phyloP scores from a whole-genome alignment of 495 filamentous ascomycete genomes.

The Ramalina intermedia region DNA sequence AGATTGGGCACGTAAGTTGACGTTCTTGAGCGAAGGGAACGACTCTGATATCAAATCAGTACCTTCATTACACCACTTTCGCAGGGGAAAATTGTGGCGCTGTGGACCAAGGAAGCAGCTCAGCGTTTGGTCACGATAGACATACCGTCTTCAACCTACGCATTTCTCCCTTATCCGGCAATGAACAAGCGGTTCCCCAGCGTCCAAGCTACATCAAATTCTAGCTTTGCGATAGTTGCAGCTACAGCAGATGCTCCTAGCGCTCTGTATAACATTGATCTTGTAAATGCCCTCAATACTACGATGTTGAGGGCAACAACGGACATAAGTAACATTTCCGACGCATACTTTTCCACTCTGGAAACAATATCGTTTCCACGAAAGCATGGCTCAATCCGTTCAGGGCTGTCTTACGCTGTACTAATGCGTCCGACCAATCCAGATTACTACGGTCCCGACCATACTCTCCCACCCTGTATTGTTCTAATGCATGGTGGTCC shows the following conservation, averaged over 20 bases:
- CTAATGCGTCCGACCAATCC: slow-evolving; percentile 32
- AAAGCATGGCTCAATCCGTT: slow-evolving; percentile 11
- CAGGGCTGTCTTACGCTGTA: slow-evolving; percentile 25
- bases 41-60: slow-evolving; percentile 4
- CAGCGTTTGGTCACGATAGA: slow-evolving; percentile 20
- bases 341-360: slow-evolving; percentile 19
- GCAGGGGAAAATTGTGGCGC: slow-evolving; percentile 23
- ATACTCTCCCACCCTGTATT: slow-evolving; percentile 28
- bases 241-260: slow-evolving; percentile 13
- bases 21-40: no score
- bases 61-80: slow-evolving; percentile 25
- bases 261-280: slow-evolving; percentile 15
- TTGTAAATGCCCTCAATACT: slow-evolving; percentile 9
- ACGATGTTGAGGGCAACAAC: slow-evolving; percentile 4
- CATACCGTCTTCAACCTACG: slow-evolving; percentile 1
- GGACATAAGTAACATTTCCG: slow-evolving; percentile 17
- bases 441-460: slow-evolving; percentile 17
- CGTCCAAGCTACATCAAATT: slow-evolving; percentile 12
- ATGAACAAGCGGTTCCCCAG: neutral
- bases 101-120: slow-evolving; percentile 13
- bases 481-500: slow-evolving; percentile 35
- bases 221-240: slow-evolving; percentile 16
- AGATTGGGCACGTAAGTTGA: slow-evolving; percentile 22
- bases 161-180: neutral
- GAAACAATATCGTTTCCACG: slow-evolving; percentile 24